Evolutionary conservation across 2,329 filamentous ascomycete species (phyloP), one percentile per base, ranked within the genome.

Genomic region (Beauveria caledonica): DNA sequence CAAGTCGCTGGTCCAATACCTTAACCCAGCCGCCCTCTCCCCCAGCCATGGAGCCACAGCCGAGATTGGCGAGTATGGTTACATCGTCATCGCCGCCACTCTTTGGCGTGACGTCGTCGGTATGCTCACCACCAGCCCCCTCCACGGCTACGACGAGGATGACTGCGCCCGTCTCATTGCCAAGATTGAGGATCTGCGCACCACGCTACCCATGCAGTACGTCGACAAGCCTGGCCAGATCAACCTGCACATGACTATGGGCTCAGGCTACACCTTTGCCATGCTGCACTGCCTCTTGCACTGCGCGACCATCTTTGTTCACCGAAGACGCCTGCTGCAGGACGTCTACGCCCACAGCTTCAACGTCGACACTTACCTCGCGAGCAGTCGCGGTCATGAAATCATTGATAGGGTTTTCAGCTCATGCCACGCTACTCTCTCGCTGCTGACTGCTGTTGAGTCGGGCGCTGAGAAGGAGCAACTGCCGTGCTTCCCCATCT

Each of bases 221-320:
- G 76, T 82, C 63, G 83, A 86, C 67, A 85, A 85, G 71, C 79
- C 81, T 0, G 80, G 80, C 44, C 82, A 86, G 71, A 82, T 85
- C 68, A 82, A 79, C 66, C 73, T 85, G 5, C 83, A 86, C 69
- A 84, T 86, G 67, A 85, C 83, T 21, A 85, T 85, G 83, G 83
- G 83, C 40, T 84, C 82, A 49, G 83, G 83, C 60, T 83, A 81
- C 66, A 85, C 81, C 0, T 86, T 83, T 67, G 82, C 83, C 63
- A 83, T 86, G 80, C 77, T 86, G 55, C 83, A 86, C 69, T 84
- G 80, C 60, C 77, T 86, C 23, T 74, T 86, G 21, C 82, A 85
- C 68, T 85, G 81, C 66, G 80, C 82, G 10, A 82, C 80, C 29
- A 81, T 85, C 63, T 85, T 86, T 68, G 80, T 85, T 51, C 82